Evolutionary conservation across 148 eudicot genomes (phyloP), one percentile per base, ranked within the genome.

Genomic region (Silene conica): DNA sequence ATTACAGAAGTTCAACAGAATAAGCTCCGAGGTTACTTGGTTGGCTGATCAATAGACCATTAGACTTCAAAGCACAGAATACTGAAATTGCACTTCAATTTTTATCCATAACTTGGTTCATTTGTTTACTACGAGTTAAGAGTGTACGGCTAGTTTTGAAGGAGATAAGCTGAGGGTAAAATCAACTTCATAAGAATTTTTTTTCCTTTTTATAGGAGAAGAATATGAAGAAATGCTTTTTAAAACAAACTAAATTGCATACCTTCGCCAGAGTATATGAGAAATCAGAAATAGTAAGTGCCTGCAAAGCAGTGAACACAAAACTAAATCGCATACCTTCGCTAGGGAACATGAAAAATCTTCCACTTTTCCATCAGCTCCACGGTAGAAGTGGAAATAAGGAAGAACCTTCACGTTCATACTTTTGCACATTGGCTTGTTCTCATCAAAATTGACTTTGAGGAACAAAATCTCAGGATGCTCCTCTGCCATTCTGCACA

Each of bases 371-470:
- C 97, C 96, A 67, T 90, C 97, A 46, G 92, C 92, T 70, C 99
- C 99, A 43, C 91, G 99, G 71, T 92, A 96, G 77, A 96, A 92
- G 76, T 96, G 97, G 82, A 96, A 96, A 81, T 82, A 90, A 20
- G 99, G 99, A 72, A 96, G 99, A 67, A 96, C 99, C 83, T 90
- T 96, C 45, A 96, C 99, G 68, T 96, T 92, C 88, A 96, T 83
- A 78, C 71, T 88, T 83, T 96, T 96, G 89, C 96, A 92, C 99
- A 96, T 96, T 21, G 96, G 85, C 82, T 96, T 96, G 69, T 92
- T 96, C 79, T 89, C 99, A 62, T 96, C 99, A 73, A 92, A 96
- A 77, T 96, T 90, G 52, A 96, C 97, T 89, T 96, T 96, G 82
- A 96, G 65, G 83, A 96, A 92, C 76, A 92, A 41, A 48, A 96